A percentile compares a stretch with the other conserved stretches of the same genome.
phyloP scores from a whole-genome alignment of 164 flowering plant genomes.

The Dillenia suffruticosa region DNA sequence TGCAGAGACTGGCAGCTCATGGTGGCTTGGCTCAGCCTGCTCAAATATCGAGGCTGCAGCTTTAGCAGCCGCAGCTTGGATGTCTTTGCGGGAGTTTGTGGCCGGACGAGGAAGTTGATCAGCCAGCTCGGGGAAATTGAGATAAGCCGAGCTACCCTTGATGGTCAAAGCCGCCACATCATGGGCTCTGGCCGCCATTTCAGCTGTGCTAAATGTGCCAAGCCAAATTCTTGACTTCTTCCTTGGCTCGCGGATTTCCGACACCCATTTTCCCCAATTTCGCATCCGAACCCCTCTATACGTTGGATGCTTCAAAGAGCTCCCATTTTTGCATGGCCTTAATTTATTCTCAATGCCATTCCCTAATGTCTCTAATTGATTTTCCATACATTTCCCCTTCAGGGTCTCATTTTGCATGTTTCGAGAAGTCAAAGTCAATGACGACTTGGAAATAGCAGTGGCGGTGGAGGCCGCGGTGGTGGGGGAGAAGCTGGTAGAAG shows the following conservation, averaged over 20 bases:
- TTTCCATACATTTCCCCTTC: neutral
- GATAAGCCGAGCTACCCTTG: constrained; percentile 46
- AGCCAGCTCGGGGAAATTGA: constrained; percentile 58
- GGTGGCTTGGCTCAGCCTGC: neutral
- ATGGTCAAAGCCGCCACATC: constrained; percentile 57
- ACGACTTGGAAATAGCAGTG: neutral
- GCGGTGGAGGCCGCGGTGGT: neutral
- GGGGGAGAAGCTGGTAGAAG: constrained; percentile 16
- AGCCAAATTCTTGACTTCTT: constrained; percentile 71
- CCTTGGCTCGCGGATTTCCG: constrained; percentile 56
- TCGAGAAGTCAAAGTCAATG: neutral
- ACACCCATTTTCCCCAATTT: constrained; percentile 65
- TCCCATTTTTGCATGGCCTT: constrained; percentile 9
- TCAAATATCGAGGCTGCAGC: constrained; percentile 33
- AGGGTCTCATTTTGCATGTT: neutral
- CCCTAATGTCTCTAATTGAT: neutral
- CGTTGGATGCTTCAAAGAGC: constrained; percentile 25
- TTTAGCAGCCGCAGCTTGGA: constrained; percentile 47
- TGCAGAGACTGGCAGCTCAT: constrained; percentile 6
- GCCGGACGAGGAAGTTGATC: constrained; percentile 43
- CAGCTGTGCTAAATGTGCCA: constrained; percentile 53
- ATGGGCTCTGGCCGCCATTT: constrained; percentile 73
- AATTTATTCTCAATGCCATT: constrained; percentile 6
- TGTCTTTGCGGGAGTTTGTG: constrained; percentile 41
- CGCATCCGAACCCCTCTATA: constrained; percentile 54